phyloP scores from a whole-genome alignment of 2,329 filamentous ascomycete species.

The Fusarium lateritium region DNA sequence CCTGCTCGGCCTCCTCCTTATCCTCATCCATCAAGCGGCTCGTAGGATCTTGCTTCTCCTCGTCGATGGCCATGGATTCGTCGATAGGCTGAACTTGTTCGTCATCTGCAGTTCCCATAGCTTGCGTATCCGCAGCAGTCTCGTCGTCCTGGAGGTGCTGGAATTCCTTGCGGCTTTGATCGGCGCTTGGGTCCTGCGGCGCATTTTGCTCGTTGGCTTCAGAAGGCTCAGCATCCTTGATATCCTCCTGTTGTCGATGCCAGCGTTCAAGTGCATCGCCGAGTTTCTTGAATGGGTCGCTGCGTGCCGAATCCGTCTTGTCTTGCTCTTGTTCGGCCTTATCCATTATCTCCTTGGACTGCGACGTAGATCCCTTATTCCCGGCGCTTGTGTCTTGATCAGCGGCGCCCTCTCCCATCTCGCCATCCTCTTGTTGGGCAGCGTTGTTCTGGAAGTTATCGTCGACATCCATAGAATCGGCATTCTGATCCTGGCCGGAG shows the following conservation, averaged over 20 bases:
- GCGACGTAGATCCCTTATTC: conserved; percentile 71
- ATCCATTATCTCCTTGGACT: conserved; percentile 64
- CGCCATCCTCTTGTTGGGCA: conserved; percentile 76
- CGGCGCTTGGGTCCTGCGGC: conserved; percentile 65
- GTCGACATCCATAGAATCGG: conserved; percentile 73
- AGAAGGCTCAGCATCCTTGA: conserved; percentile 71
- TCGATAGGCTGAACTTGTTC: conserved; percentile 90
- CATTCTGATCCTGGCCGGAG: conserved; percentile 75
- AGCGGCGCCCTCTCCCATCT: conserved; percentile 74
- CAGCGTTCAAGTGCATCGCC: conserved; percentile 93
- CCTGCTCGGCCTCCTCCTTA: conserved; percentile 63
- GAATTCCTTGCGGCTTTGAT: conserved; percentile 83
- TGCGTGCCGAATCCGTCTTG: conserved; percentile 58
- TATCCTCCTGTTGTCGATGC: conserved; percentile 90
- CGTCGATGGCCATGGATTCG: conserved; percentile 88
- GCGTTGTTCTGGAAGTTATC: conserved; percentile 72
- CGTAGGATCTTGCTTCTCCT: conserved; percentile 69
- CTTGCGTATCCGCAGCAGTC: conserved; percentile 87
- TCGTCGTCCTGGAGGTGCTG: conserved; percentile 93
- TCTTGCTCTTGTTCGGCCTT: conserved; percentile 60
- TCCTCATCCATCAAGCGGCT: conserved; percentile 69
- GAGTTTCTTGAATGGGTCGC: conserved; percentile 91
- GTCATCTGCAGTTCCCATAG: conserved; percentile 87
- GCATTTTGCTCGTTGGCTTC: conserved; percentile 54
- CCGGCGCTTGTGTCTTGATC: conserved; percentile 74